Base-by-base conservation (phyloP, 495 filamentous ascomycete genomes). In the Extremus antarcticus region DNA sequence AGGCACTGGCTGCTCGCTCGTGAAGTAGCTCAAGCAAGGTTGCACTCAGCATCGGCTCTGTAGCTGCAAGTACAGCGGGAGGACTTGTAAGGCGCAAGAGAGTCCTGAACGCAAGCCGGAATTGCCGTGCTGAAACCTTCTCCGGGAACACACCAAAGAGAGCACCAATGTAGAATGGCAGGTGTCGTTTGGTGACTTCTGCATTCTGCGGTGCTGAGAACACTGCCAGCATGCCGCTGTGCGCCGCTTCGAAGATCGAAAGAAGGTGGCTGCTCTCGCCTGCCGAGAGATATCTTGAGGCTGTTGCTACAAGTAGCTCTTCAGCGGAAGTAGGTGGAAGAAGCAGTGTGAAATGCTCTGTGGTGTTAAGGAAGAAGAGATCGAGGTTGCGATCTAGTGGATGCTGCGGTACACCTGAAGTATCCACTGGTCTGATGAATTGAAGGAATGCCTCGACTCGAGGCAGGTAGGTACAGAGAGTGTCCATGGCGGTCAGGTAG, bases 81-180 rank as follows among this genome's bases (percentile, higher is more conserved):
- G 90, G 89, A 1, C 86, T 82, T n/a, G 88, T 80, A 50, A 96
- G 83, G 61, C 84, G 83, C 61, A 96, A 79, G 50, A 97, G 73
- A 8, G 88, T 91, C 66, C 87, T 89, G 77, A 95, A 90, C 21
- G 91, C 92, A 16, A 97, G 77, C 38, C 91, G 82, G 71, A 98
- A 97, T 72, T 98, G 92, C 7, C 89, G 80, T 2, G 84, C 78
- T 1, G 88, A 91, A 16, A 98, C 81, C 57, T 86, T 86, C 4
- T 74, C 61, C 1, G 92, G 94, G 69, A 96, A 98, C 9, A 79
- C 78, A n/a, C 80, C 75, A 70, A 96, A 90, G 0, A 95, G 77
- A 22, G 81, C 80, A 51, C 91, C 85, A 54, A 92, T 78, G 68
- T 98, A 97, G 66, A 88, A 87, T 1, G 90, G 90, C 15, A 91